Base-by-base conservation (phyloP, 768 basidiomycete genomes). In the Paxillus involutus region DNA sequence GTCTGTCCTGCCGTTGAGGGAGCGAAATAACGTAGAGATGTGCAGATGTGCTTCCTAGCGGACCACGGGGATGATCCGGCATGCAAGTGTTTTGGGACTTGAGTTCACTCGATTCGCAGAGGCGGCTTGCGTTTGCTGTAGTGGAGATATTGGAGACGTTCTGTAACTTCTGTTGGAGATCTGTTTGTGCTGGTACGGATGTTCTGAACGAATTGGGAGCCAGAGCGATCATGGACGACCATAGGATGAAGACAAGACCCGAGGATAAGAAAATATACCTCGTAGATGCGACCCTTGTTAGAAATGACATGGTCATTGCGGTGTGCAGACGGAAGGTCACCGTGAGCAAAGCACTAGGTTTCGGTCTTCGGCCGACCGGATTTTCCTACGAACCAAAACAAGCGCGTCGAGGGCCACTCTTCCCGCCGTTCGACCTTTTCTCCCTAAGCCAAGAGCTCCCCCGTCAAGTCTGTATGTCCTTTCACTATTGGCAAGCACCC, bases 11-110 rank as follows among this genome's bases (percentile, higher is more conserved):
- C 30, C 88, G 79, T 26, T 63, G 69, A 9, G 80, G 78, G 29
- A 89, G 81, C 24, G 85, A 85, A 40, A 90, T 61, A 1, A 89
- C 80, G 57, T 80, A 84, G 48, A 82, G 74, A 9, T 71, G 60
- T 0, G 64, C 4, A 5, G 73, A 69, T 14, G 77, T 71, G 30
- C 79, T 60, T 32, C 74, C 75, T 6, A 82, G 69, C 11, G 52
- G 60, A 49, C 37, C 17, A 5, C 52, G 29, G 4, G 54, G 49
- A 4, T 24, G 47, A n/a, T 36, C 47, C 24, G 24, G 3, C 3
- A 37, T 10, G 33, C 49, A 33, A 9, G 9, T 2, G 16, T 52
- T 24, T 10, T 7, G 37, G 13, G 37, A 33, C 33, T 48, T 7
- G 10, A 29, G 44, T 5, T 14, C 6, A 11, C 32, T 32, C 11